These are phyloP conservation scores for Hyphopichia pseudoburtonii DNA, from an alignment of 1,139 yeast genomes.

Conservation along the genomic window DNA sequence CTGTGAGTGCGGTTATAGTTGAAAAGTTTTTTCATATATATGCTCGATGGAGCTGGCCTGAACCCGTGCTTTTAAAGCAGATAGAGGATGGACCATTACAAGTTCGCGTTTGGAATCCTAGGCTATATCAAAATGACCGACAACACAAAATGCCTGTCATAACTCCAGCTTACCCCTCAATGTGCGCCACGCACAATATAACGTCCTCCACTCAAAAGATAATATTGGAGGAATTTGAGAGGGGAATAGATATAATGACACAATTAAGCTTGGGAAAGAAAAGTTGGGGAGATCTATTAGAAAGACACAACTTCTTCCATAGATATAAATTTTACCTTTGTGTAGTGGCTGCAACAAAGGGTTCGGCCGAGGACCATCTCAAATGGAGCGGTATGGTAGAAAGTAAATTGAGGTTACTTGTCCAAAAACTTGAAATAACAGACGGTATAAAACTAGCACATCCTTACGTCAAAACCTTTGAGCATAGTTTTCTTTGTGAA, in stretches of 20 bases:
- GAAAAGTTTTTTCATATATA: slow-evolving; percentile 85
- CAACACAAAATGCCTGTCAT: slow-evolving; percentile 97
- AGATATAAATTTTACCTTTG: slow-evolving; percentile 85
- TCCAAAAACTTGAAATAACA: slow-evolving; percentile 74
- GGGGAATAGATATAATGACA: slow-evolving; percentile 71
- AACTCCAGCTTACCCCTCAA: slow-evolving; percentile 98
- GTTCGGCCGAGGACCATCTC: slow-evolving; percentile 73
- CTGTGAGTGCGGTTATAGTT: slow-evolving; percentile 87
- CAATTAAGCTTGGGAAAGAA: slow-evolving; percentile 66
- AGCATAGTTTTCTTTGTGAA: slow-evolving; percentile 51
- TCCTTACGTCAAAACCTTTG: slow-evolving; percentile 83
- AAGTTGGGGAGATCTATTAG: slow-evolving; percentile 73
- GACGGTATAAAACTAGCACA: slow-evolving; percentile 82
- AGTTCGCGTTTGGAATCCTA: slow-evolving; percentile 96
- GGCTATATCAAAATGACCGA: slow-evolving; percentile 81
- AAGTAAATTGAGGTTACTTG: slow-evolving; percentile 76
- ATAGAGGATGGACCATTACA: slow-evolving; percentile 97
- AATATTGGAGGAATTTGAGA: slow-evolving; percentile 68
- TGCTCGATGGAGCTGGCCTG: slow-evolving; percentile 97
- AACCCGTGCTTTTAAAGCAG: slow-evolving; percentile 86
- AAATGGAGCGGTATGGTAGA: slow-evolving; percentile 94
- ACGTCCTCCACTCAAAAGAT: slow-evolving; percentile 83
- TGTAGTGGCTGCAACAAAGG: slow-evolving; percentile 73
- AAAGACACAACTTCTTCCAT: slow-evolving; percentile 77
- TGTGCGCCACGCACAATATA: slow-evolving; percentile 98